These are phyloP conservation scores for Plasmodium falciparum DNA, from an alignment of 169 alveolate genomes.

Conservation along the genomic window DNA sequence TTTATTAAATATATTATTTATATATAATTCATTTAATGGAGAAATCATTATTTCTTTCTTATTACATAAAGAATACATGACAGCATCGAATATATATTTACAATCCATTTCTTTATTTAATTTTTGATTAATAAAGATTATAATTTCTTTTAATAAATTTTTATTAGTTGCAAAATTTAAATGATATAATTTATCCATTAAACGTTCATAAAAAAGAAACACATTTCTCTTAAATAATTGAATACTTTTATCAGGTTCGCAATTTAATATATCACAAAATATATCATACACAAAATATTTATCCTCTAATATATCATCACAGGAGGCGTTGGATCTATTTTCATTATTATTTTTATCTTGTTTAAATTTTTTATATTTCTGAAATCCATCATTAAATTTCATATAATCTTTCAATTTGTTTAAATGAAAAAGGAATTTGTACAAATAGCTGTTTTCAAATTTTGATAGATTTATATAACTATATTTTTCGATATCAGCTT, in stretches of 20 bases:
- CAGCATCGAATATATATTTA: conserved; percentile 40
- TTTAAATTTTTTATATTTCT: conserved; percentile 20
- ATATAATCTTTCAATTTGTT: conserved; percentile 35
- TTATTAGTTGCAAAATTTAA: conserved; percentile 1
- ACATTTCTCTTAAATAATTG: conserved; percentile 6
- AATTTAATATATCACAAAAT: conserved; percentile 19
- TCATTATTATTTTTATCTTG: conserved; percentile 3
- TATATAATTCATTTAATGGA: conserved; percentile 39
- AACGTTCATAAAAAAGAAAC: conserved; percentile 17
- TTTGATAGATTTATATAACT: not conserved
- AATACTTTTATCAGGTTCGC: not conserved
- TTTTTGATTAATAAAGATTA: conserved; percentile 36
- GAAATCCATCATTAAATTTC: conserved; percentile 45
- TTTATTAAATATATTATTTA: conserved; percentile 39
- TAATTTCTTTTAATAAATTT: conserved; percentile 43
- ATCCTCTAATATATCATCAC: conserved; percentile 2
- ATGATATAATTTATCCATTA: conserved; percentile 20
- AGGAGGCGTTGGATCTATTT: not conserved
- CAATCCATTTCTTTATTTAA: conserved; percentile 20
- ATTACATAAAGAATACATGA: conserved; percentile 20
- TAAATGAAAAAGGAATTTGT: conserved; percentile 24
- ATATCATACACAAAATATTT: conserved; percentile 19
- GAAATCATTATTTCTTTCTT: conserved; percentile 3
- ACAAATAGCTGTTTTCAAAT: conserved; percentile 36
- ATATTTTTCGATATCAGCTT: not conserved